These are phyloP conservation scores for Earliella scabrosa DNA, from an alignment of 1,284 basidiomycete species.

Conservation along the genomic window DNA sequence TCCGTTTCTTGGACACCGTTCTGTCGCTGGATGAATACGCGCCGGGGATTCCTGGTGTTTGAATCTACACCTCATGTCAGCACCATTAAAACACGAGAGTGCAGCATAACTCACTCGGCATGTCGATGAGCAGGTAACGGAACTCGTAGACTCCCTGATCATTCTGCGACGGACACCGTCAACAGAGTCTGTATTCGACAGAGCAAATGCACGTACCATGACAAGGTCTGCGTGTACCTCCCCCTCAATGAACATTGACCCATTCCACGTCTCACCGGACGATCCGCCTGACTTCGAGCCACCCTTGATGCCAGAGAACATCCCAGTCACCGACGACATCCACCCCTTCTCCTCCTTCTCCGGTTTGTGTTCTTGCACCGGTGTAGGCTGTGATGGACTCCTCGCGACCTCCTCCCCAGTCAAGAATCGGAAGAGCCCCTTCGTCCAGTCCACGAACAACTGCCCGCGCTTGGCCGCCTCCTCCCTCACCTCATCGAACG, in stretches of 20 bases:
- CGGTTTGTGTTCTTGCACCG: slow-evolving; percentile 34
- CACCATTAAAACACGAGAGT: background rate
- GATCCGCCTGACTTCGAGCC: slow-evolving; percentile 39
- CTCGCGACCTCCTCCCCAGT: slow-evolving; percentile 55
- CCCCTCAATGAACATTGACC: slow-evolving; percentile 67
- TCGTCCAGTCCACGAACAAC: slow-evolving; percentile 47
- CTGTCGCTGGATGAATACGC: slow-evolving; percentile 73
- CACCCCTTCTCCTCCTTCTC: slow-evolving; percentile 44
- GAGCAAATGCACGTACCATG: slow-evolving; percentile 51
- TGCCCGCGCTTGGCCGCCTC: slow-evolving; percentile 34
- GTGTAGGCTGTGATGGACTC: slow-evolving; percentile 38
- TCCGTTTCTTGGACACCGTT: slow-evolving; percentile 72
- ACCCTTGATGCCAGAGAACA: slow-evolving; percentile 70
- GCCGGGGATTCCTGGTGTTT: slow-evolving; percentile 59
- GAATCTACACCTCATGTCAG: slow-evolving; percentile 53
- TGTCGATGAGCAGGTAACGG: slow-evolving; percentile 76
- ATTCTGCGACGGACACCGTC: slow-evolving; percentile 50
- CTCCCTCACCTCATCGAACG: slow-evolving; percentile 57
- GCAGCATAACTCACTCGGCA: slow-evolving; percentile 63
- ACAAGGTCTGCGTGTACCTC: slow-evolving; percentile 81
- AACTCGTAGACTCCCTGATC: slow-evolving; percentile 77
- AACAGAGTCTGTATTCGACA: slow-evolving; percentile 8
- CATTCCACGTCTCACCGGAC: slow-evolving; percentile 36
- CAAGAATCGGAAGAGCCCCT: slow-evolving; percentile 67
- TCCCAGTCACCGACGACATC: slow-evolving; percentile 60